Conservation (phyloP, 331 rosid genomes). For the Acacia concinna region DNA sequence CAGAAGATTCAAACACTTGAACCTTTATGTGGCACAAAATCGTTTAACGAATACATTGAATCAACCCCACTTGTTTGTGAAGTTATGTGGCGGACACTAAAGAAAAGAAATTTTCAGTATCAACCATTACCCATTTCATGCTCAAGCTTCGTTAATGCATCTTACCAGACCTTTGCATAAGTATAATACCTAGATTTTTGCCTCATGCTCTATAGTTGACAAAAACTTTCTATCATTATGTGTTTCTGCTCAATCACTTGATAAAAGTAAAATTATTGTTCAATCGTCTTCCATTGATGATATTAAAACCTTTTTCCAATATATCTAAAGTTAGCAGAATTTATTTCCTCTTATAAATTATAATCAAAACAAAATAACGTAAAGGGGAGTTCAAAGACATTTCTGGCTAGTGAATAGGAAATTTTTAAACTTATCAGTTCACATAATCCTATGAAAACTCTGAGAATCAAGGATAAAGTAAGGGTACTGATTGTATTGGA, state of each 20-base stretch:
- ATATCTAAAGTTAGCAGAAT: too few relatives aligned
- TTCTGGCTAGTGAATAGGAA: too few relatives aligned
- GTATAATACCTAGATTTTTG: background rate
- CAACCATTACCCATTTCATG: background rate
- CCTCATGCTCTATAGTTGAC: background rate
- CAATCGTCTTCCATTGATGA: background rate
- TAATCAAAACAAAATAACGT: too few relatives aligned
- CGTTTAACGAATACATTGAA: background rate
- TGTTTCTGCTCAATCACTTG: background rate
- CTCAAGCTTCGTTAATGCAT: background rate
- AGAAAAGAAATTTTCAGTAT: background rate
- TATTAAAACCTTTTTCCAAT: too few relatives aligned
- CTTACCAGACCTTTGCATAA: background rate
- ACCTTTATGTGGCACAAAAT: background rate
- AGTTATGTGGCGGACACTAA: background rate
- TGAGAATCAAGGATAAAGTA: slow-evolving; percentile 9
- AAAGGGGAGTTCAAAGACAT: too few relatives aligned
- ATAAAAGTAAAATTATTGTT: background rate
- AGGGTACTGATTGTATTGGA: background rate
- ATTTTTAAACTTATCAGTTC: background rate
- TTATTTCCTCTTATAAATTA: too few relatives aligned
- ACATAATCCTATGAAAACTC: background rate
- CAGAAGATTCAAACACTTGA: background rate
- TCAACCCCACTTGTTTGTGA: background rate
- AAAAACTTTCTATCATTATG: background rate